Base-by-base conservation (phyloP, 202 grass and related monocot species). In the Setaria viridis region DNA sequence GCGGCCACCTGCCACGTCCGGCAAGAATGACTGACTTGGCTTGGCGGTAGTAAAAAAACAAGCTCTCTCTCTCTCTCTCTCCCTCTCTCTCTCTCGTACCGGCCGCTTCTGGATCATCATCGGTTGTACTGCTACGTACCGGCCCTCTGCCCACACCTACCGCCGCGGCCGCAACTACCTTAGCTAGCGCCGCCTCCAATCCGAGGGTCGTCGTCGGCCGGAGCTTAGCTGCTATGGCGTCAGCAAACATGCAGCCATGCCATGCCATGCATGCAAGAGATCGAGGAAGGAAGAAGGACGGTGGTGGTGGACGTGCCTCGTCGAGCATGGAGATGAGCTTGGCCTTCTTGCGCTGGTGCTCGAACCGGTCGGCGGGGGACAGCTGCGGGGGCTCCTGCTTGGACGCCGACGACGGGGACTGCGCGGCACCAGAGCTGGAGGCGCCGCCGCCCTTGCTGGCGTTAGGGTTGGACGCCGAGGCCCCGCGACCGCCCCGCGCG, bases 311-410 rank as follows among this genome's bases (percentile, higher is more conserved):
- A 93, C 93, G 88, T 99, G 92, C 97, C 97, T 99, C 97, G 76
- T 99, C 97, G 67, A 99, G 94, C 93, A 99, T 99, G 88, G 97
- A 94, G 86, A 99, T 91, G 77, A 99, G 91, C 87, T 99, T 99
- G 70, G 94, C 85, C 77, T 99, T 99, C 97, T 93, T 99, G 77
- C 97, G 90, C 82, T 99, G 97, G 76, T 99, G 87, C 73, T 99
- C 97, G 72, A 99, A 99, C 56, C 94, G 87, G 74, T 99, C 97
- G 29, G 97, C 94, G 48, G 94, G 93, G 72, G 94, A 96, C 43
- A 99, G 93, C 59, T 88, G 92, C 4, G 90, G 80, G 0, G 73
- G 56, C 49, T 99, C 93, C 79, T 20, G 55, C 55, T 88, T 92
- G 46, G 92, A 91, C 41, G 87, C 91, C 3, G 93, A 90, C 3